Base-by-base conservation (phyloP, 140 eudicot species). In the Oenanthe javanica region DNA sequence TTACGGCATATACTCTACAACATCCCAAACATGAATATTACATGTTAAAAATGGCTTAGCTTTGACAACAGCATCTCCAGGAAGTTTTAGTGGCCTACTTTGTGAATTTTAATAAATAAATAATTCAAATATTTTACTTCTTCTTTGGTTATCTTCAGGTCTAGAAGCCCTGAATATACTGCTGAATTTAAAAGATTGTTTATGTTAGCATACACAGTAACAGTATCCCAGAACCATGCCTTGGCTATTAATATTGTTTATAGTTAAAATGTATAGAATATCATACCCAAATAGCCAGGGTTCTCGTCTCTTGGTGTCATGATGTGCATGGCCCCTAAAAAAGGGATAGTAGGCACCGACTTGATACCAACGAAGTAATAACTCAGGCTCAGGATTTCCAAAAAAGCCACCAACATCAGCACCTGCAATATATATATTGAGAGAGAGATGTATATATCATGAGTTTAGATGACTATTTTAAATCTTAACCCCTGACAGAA, bases 381-480 rank as follows among this genome's bases (percentile, higher is more conserved):
- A 79, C 87, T 95, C 99, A 0, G 93, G 86, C 77, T 92, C 99
- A 16, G 99, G 97, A 84, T 95, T 95, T 72, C 99, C 99, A 76
- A 95, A 95, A 77, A 95, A 95, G 23, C 96, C 99, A 77, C 99
- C 99, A 89, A 95, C 87, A 92, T 95, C 99, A 66, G 99, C 99
- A 86, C 99, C 99, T 92, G 84, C 48, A 79, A 55, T 64, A 75
- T 16, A 38, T 14, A 31, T 6, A 52, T n/a, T n/a, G n/a, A n/a
- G n/a, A n/a, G n/a, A n/a, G n/a, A n/a, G n/a, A n/a, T n/a, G n/a
- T n/a, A n/a, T n/a, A n/a, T n/a, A n/a, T n/a, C n/a, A n/a, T n/a
- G n/a, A n/a, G 38, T 63, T 63, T 10, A 25, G 70, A 63, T 63
- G 38, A 63, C 38, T 63, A 63, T 38, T 38, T 63, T 23, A 23